These are phyloP conservation scores for Xerocomus subilludens DNA, from an alignment of 1,284 basidiomycete genomes.

Conservation along the genomic window DNA sequence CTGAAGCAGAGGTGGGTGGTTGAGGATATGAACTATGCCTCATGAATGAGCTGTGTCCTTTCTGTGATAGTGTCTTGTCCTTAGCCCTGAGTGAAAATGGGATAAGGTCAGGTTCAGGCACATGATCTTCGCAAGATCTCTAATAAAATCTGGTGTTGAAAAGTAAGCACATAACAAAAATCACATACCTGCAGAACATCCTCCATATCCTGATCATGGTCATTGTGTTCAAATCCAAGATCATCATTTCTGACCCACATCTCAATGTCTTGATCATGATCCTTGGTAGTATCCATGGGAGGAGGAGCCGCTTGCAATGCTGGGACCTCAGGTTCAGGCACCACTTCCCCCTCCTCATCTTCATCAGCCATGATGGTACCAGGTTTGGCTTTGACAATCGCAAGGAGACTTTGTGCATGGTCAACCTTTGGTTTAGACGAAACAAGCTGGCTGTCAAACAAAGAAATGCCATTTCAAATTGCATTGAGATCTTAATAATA, in stretches of 20 bases:
- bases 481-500: conserved; percentile 27
- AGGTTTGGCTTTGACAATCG: not conserved
- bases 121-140: not conserved
- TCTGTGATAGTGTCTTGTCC: not conserved
- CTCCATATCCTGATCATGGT: too few species aligned
- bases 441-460: conserved; percentile 17
- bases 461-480: conserved; percentile 27
- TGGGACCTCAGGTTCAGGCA: too few species aligned
- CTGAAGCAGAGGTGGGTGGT: not conserved
- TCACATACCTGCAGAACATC: too few species aligned
- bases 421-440: conserved; percentile 18
- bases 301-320: too few species aligned
- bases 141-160: too few species aligned
- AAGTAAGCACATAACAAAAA: too few species aligned
- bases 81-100: not conserved
- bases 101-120: not conserved
- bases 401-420: conserved; percentile 7
- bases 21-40: not conserved
- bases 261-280: too few species aligned
- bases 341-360: not conserved
- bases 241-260: too few species aligned
- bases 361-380: not conserved
- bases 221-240: too few species aligned
- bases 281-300: too few species aligned
- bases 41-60: not conserved